Evolutionary conservation across 805 yeast species (phyloP).

Genomic region (Wickerhamomyces sydowiorum): DNA sequence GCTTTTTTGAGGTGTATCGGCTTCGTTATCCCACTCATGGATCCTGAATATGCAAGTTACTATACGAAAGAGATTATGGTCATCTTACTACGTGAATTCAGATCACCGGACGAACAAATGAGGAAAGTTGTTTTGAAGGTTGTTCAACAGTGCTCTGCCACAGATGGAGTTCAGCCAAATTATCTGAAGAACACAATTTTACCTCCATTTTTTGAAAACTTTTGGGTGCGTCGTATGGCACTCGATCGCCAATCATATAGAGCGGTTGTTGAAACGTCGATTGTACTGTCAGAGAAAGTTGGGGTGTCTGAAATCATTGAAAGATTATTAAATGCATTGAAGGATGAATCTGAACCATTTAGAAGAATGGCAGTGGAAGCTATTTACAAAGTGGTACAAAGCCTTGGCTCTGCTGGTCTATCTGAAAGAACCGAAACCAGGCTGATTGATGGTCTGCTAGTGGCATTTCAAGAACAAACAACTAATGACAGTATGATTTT

Average conservation of each 20-base stretch:
- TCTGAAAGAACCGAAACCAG: constrained; percentile 54
- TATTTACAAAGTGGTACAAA: constrained; percentile 45
- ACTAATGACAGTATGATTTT: constrained; percentile 49
- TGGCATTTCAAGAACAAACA: constrained; percentile 77
- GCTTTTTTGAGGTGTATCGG: constrained; percentile 77
- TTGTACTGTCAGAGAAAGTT: constrained; percentile 56
- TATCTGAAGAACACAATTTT: constrained; percentile 48
- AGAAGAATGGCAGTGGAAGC: constrained; percentile 77
- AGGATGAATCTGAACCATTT: constrained; percentile 79
- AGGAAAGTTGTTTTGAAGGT: constrained; percentile 64
- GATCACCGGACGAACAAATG: constrained; percentile 86
- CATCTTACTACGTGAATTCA: constrained; percentile 64
- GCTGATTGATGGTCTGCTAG: constrained; percentile 73
- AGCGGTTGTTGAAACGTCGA: constrained; percentile 69
- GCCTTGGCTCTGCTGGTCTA: constrained; percentile 52
- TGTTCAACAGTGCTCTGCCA: constrained; percentile 57
- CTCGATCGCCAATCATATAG: constrained; percentile 51
- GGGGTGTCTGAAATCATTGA: constrained; percentile 61
- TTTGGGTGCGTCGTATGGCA: constrained; percentile 84
- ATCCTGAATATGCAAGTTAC: constrained; percentile 70
- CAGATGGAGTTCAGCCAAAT: constrained; percentile 48
- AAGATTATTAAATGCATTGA: constrained; percentile 49
- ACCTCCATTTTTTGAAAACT: constrained; percentile 57
- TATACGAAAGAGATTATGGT: constrained; percentile 71
- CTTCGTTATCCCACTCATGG: constrained; percentile 79